Conservation (phyloP, 306 rosid species). For the Trifolium pratense region DNA sequence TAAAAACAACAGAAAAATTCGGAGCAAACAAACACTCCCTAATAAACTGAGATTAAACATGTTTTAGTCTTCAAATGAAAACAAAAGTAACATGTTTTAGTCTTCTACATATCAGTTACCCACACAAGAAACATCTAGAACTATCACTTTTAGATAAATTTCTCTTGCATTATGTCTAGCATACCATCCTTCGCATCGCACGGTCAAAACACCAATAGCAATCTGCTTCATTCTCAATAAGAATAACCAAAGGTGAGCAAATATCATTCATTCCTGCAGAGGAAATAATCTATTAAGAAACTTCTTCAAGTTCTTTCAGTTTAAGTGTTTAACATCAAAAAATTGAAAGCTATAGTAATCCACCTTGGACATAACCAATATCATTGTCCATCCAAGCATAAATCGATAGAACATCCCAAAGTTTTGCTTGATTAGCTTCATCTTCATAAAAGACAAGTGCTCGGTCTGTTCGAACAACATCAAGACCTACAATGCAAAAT, state of each 20-base stretch:
- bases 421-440: conserved; percentile 85
- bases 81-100: no score
- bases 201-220: conserved; percentile 94
- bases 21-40: no score
- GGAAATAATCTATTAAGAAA: conserved; percentile 33
- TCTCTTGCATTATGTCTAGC: conserved; percentile 20
- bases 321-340: conserved; percentile 11
- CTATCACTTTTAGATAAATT: conserved; percentile 22
- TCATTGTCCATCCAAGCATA: conserved; percentile 91
- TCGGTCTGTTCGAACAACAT: conserved; percentile 89
- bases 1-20: conserved; percentile 38
- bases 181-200: conserved; percentile 96
- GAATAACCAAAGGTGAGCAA: conserved; percentile 86
- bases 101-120: no score
- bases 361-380: conserved; percentile 95
- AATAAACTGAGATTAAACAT: no score
- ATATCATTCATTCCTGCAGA: conserved; percentile 96
- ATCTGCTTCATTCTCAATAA: conserved; percentile 84
- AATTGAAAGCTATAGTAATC: conserved; percentile 20
- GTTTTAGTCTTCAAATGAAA: no score
- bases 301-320: conserved; percentile 37
- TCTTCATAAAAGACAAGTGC: conserved; percentile 81
- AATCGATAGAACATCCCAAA: conserved; percentile 83
- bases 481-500: conserved; percentile 72
- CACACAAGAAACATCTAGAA: conserved; percentile 1